Conservation (phyloP, 1,284 basidiomycete genomes). For the Leccinum griseonigrum region DNA sequence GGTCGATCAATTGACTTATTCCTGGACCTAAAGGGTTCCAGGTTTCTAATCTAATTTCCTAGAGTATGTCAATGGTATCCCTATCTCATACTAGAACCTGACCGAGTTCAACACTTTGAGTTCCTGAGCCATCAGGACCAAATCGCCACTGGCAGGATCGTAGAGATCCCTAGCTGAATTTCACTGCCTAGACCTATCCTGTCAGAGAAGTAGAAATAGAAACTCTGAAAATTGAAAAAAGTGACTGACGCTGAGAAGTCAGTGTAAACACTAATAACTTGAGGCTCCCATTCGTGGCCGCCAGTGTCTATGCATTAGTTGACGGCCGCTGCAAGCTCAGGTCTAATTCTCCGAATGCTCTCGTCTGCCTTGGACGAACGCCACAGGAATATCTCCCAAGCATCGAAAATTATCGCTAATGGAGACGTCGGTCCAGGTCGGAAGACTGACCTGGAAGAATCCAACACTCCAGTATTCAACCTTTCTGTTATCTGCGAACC, state of each 20-base stretch:
- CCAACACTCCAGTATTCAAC: too few relatives aligned
- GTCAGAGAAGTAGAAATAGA: background rate
- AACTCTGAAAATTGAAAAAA: background rate
- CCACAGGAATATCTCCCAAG: conserved; percentile 83
- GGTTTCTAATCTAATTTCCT: too few relatives aligned
- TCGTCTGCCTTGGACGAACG: conserved; percentile 92
- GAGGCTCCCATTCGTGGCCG: conserved; percentile 84
- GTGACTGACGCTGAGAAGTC: conserved; percentile 69
- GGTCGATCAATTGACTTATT: too few relatives aligned
- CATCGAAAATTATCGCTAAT: conserved; percentile 90
- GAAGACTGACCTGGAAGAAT: conserved; percentile 71
- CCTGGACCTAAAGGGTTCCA: too few relatives aligned
- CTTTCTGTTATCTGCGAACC: too few relatives aligned
- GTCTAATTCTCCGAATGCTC: conserved; percentile 84
- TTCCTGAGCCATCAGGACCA: conserved; percentile 87
- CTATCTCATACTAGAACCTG: conserved; percentile 80
- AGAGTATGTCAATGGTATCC: conserved; percentile 89
- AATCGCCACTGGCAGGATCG: conserved; percentile 73
- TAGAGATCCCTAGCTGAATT: conserved; percentile 92
- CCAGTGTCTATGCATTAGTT: conserved; percentile 94
- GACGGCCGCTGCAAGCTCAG: conserved; percentile 85
- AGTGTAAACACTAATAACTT: conserved; percentile 71
- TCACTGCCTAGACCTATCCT: conserved; percentile 68
- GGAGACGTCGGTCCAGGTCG: conserved; percentile 91
- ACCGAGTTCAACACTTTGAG: conserved; percentile 96